A percentile compares a stretch with the other conserved stretches of the same genome.
These are phyloP conservation scores for Verticillium tricorpus DNA, from an alignment of 2,329 filamentous ascomycete genomes.

Conservation along the genomic window DNA sequence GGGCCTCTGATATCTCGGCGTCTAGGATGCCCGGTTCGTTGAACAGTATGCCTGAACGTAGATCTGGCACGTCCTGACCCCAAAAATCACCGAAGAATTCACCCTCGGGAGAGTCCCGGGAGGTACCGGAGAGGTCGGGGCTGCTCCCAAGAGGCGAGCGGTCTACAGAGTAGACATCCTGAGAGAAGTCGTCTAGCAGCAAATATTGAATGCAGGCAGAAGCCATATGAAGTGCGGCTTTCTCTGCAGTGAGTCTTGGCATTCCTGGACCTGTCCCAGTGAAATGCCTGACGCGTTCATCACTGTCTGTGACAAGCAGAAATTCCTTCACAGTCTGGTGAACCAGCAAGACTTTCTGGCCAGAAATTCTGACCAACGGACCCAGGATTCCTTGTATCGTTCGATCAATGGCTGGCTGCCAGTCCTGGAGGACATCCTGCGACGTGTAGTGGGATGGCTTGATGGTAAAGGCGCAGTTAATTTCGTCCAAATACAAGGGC, in stretches of 20 bases:
- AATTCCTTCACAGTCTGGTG: constrained; percentile 32
- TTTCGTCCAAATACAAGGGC: constrained; percentile 25
- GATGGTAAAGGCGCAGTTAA: constrained; percentile 26
- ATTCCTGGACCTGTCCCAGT: background rate
- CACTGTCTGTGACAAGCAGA: constrained; percentile 12
- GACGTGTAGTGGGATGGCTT: constrained; percentile 16
- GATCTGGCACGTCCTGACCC: constrained; percentile 4
- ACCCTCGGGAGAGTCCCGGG: background rate
- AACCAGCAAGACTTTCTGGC: constrained; percentile 25
- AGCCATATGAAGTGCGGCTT: constrained; percentile 12
- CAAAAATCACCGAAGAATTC: constrained; percentile 1
- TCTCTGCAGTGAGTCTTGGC: constrained; percentile 4
- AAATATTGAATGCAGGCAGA: constrained; percentile 21
- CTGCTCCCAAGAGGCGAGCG: too few relatives aligned
- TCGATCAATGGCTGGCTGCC: constrained; percentile 20
- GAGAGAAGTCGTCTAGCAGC: constrained; percentile 26
- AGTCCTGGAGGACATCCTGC: constrained; percentile 17
- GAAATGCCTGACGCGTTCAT: constrained; percentile 4
- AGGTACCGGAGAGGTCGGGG: too few relatives aligned
- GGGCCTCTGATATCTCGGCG: constrained; percentile 15
- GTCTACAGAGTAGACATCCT: constrained; percentile 19
- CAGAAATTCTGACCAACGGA: constrained; percentile 25
- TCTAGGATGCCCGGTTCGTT: constrained; percentile 17
- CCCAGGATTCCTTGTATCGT: constrained; percentile 26
- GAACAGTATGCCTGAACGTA: constrained; percentile 18